Percentiles rank a stretch among this genome's conserved stretches.
These are phyloP conservation scores for Picea glauca DNA, from an alignment of 75 land plant genomes.

Conservation along the genomic window DNA sequence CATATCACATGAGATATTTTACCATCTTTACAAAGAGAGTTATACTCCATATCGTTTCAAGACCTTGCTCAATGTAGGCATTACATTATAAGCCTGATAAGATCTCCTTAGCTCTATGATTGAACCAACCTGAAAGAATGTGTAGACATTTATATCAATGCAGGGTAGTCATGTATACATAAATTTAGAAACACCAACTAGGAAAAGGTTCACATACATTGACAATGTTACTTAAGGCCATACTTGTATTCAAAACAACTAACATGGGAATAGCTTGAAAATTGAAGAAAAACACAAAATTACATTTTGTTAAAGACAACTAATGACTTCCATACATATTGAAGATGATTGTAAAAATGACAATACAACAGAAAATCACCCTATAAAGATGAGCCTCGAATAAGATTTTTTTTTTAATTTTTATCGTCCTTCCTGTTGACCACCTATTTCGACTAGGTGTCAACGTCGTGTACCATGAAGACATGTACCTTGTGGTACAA, in stretches of 20 bases:
- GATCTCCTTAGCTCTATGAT: slow-evolving; percentile 95
- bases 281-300: background rate
- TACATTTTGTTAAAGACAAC: background rate
- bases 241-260: too few species aligned
- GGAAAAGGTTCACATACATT: too few species aligned
- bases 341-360: background rate
- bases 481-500: too few species aligned
- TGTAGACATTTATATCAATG: background rate
- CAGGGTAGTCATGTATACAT: background rate
- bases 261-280: background rate
- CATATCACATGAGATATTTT: slow-evolving; percentile 4
- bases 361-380: background rate
- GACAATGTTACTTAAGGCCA: too few species aligned
- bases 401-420: too few species aligned
- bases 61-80: slow-evolving; percentile 91
- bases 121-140: slow-evolving; percentile 81
- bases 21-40: background rate
- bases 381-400: too few species aligned
- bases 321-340: background rate
- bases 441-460: too few species aligned
- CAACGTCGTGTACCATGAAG: too few species aligned
- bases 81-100: slow-evolving; percentile 96
- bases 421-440: too few species aligned
- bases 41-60: slow-evolving; percentile 76
- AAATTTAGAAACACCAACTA: background rate